Evolutionary conservation across 768 basidiomycete species (phyloP).

Genomic region (Leccinum arenicola): DNA sequence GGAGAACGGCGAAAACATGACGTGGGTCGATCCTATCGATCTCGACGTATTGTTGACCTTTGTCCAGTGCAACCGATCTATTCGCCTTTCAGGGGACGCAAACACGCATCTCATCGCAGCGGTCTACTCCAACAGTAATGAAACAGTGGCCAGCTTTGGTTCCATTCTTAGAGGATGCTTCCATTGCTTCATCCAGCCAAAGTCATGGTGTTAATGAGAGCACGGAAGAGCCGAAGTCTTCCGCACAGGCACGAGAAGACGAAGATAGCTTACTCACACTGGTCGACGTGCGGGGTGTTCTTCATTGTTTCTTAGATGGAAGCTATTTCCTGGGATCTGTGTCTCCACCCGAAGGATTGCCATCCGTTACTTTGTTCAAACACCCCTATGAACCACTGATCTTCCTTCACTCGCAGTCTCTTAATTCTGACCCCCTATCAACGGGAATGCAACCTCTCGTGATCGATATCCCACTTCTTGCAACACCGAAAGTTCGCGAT

Average conservation of each 20-base stretch:
- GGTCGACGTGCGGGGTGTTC: slow-evolving; percentile 52
- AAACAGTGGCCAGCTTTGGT: slow-evolving; percentile 67
- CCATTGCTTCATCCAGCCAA: slow-evolving; percentile 48
- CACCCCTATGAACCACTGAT: slow-evolving; percentile 46
- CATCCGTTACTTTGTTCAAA: slow-evolving; percentile 36
- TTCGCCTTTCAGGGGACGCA: slow-evolving; percentile 79
- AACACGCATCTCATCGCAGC: slow-evolving; percentile 42
- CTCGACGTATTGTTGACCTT: slow-evolving; percentile 15
- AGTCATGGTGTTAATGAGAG: slow-evolving; percentile 28
- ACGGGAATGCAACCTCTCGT: slow-evolving; percentile 39
- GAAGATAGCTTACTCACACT: slow-evolving; percentile 63
- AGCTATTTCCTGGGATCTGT: slow-evolving; percentile 67
- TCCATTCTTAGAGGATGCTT: slow-evolving; percentile 52
- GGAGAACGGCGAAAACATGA: slow-evolving; percentile 63
- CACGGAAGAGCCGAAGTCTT: slow-evolving; percentile 29
- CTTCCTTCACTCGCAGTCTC: slow-evolving; percentile 42
- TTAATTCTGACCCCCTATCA: slow-evolving; percentile 21
- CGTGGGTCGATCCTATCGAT: slow-evolving; percentile 43
- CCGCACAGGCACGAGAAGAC: slow-evolving; percentile 40
- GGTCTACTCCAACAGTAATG: slow-evolving; percentile 56
- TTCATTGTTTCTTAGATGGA: slow-evolving; percentile 74
- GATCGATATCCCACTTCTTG: slow-evolving; percentile 57
- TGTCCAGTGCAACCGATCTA: slow-evolving; percentile 65
- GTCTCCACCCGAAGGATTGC: slow-evolving; percentile 33
- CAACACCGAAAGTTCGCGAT: slow-evolving; percentile 55